phyloP scores from a whole-genome alignment of 2,329 filamentous ascomycete genomes.

The Hawksworthiomyces lignivorus region DNA sequence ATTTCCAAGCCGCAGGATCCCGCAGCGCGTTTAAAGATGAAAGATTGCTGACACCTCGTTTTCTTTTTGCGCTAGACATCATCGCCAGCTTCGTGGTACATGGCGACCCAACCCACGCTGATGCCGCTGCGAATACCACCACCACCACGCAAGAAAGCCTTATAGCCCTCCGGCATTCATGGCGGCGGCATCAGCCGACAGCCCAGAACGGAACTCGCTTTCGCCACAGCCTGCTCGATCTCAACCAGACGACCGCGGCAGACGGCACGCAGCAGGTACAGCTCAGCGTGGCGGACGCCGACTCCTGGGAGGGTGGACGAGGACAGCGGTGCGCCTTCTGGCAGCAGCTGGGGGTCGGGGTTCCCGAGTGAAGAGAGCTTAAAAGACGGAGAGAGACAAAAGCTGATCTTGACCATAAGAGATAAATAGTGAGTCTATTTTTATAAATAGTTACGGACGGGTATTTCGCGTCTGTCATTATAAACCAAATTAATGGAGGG shows the following conservation, averaged over 20 bases:
- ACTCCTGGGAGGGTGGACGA: constrained; percentile 34
- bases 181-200: background rate
- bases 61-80: background rate
- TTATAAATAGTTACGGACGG: no score
- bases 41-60: no score
- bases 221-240: background rate
- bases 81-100: constrained; percentile 29
- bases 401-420: no score
- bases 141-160: no score
- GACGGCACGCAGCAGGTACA: constrained; percentile 20
- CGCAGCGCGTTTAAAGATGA: no score
- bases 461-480: no score
- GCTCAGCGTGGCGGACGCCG: constrained; percentile 29
- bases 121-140: background rate
- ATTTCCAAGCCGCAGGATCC: no score
- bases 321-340: constrained; percentile 35
- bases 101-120: constrained; percentile 21
- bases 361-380: constrained; percentile 1
- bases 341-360: constrained; percentile 11
- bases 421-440: no score
- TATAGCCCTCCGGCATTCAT: no score
- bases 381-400: no score
- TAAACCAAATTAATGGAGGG: no score
- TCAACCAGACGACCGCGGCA: constrained; percentile 7
- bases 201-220: background rate